Base-by-base conservation (phyloP, 352 stramenopile genomes). In the Phytophthora idaei region DNA sequence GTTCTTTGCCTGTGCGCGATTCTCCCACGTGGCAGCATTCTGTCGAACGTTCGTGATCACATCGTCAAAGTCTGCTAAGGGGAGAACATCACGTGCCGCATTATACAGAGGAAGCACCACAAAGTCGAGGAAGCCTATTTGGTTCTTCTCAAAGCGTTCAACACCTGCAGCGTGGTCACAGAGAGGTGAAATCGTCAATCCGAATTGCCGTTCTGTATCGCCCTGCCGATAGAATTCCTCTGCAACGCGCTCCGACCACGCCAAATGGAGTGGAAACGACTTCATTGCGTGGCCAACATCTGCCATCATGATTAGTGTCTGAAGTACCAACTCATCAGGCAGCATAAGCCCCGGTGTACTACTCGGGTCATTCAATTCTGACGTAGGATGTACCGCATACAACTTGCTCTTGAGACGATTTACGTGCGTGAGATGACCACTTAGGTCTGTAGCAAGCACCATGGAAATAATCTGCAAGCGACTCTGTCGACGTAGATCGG, bases 381-480 rank as follows among this genome's bases (percentile, higher is more conserved):
- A 61, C 15, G 64, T 49, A 27, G 71, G 61, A 32, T 81, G 70
- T 34, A 84, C 57, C 1, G 67, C 81, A 64, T 86, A 90, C 6
- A 78, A 60, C 58, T 90, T 90, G 72, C 81, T 92, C 61, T 90
- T 94, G 57, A 96, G 76, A 9, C 81, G 75, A 46, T 81, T 91
- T 11, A 96, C 76, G 50, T 90, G 83, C 46, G 87, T 86, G 45
- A 95, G 65, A 39, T 96, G 89, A 2, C 74, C 67, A 1, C 88
- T 89, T 37, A 95, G 74, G 41, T 96, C 89, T 0, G 89, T 96
- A 8, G 83, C 83, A 0, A 96, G 76, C n/a, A 96, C 85, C 80
- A 93, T 90, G 3, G 74, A 81, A 62, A 96, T 92, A 56, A 96
- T 87, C 36, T 87, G 76, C 45, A 87, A 76, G 9, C 89, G 81